Evolutionary conservation across 1,284 basidiomycete species (phyloP).

Genomic region (Ceratobasidium sp.): DNA sequence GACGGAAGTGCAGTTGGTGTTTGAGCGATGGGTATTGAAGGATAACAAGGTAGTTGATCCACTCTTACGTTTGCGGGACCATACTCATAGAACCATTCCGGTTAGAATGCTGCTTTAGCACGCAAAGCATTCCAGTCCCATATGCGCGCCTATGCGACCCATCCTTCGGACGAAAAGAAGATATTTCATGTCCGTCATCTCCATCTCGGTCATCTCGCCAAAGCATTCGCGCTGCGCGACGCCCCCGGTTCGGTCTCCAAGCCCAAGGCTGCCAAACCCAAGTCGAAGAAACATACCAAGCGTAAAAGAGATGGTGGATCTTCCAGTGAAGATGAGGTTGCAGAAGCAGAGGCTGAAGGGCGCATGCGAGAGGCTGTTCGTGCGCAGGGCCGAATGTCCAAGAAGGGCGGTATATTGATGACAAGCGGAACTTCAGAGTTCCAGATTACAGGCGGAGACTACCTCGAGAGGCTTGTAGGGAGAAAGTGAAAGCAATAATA

Average conservation of each 20-base stretch:
- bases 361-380: conserved; percentile 92
- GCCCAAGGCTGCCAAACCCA: conserved; percentile 47
- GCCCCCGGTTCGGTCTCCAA: conserved; percentile 79
- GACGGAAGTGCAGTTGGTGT: conserved; percentile 95
- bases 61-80: not conserved
- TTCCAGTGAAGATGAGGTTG: conserved; percentile 63
- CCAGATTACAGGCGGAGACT: conserved; percentile 80
- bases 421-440: conserved; percentile 82
- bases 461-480: conserved; percentile 74
- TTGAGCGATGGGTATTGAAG: conserved; percentile 93
- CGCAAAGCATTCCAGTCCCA: conserved; percentile 92
- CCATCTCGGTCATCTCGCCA: conserved; percentile 96
- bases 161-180: conserved; percentile 94
- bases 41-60: conserved; percentile 74
- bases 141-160: conserved; percentile 97
- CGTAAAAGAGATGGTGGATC: conserved; percentile 47
- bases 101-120: conserved; percentile 81
- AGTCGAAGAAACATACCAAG: conserved; percentile 34
- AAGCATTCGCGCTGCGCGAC: conserved; percentile 95
- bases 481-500: conserved; percentile 34
- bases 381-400: conserved; percentile 84
- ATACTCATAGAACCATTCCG: conserved; percentile 12
- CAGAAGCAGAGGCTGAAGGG: conserved; percentile 74
- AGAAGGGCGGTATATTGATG: conserved; percentile 84
- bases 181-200: conserved; percentile 96